Percentiles rank a stretch among this genome's conserved stretches.
Conservation (phyloP, 2,329 filamentous ascomycete species). For the Xylariaceae sp. region DNA sequence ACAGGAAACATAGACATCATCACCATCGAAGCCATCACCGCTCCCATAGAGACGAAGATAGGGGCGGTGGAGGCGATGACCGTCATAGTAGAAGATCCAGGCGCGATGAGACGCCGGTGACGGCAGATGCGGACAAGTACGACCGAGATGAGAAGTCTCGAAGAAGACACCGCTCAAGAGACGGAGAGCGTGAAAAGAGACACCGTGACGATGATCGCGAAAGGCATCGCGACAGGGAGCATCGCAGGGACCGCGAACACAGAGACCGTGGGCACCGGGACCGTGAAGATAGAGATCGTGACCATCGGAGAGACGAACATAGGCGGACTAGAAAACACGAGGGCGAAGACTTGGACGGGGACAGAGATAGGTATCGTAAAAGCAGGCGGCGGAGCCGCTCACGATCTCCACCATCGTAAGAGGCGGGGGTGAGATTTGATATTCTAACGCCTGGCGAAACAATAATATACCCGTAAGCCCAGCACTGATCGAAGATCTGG, state of each 20-base stretch:
- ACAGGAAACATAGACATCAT: constrained; percentile 38
- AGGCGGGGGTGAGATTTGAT: constrained; percentile 14
- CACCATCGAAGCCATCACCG: constrained; percentile 43
- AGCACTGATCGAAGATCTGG: constrained; percentile 7
- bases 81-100: constrained; percentile 33
- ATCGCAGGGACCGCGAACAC: constrained; percentile 21
- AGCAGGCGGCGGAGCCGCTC: constrained; percentile 38
- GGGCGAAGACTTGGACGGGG: constrained; percentile 23
- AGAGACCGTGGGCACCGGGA: constrained; percentile 21
- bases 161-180: constrained; percentile 26
- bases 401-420: constrained; percentile 37
- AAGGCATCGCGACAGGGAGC: constrained; percentile 23
- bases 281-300: constrained; percentile 21
- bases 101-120: constrained; percentile 35
- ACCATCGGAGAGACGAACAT: constrained; percentile 15
- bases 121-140: constrained; percentile 20
- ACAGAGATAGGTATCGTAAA: constrained; percentile 26
- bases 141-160: constrained; percentile 29
- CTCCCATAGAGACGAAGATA: constrained; percentile 32
- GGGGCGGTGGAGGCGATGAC: constrained; percentile 17
- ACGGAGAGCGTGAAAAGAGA: constrained; percentile 31
- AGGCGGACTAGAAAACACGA: constrained; percentile 12
- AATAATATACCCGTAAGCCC: constrained; percentile 19
- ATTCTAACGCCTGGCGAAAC: constrained; percentile 13
- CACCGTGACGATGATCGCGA: constrained; percentile 29